Conservation (phyloP, 75 land plant species). For the Larix kaempferi region DNA sequence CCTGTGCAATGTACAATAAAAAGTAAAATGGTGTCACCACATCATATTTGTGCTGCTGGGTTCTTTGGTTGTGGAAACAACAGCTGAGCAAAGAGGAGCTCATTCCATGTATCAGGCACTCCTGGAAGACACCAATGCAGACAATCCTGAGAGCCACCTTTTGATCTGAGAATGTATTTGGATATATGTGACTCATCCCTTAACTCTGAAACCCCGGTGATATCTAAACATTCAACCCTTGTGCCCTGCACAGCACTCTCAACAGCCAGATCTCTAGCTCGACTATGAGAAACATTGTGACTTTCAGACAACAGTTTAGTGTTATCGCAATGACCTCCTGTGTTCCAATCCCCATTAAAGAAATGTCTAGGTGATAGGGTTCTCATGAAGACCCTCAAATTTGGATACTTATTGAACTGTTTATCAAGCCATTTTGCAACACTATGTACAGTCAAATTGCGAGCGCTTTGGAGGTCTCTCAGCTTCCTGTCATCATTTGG, state of each 20-base stretch:
- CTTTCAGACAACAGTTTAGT: slow-evolving; percentile 36
- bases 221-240: slow-evolving; percentile 62
- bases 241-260: slow-evolving; percentile 67
- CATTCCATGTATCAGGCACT: slow-evolving; percentile 96
- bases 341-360: slow-evolving; percentile 89
- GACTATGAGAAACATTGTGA: slow-evolving; percentile 28
- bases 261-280: slow-evolving; percentile 45
- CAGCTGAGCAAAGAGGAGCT: slow-evolving; percentile 70
- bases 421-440: slow-evolving; percentile 57
- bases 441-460: slow-evolving; percentile 52
- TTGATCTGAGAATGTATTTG: slow-evolving; percentile 40
- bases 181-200: slow-evolving; percentile 89
- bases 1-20: no score
- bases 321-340: slow-evolving; percentile 91
- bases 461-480: slow-evolving; percentile 40
- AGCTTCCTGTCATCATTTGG: slow-evolving; percentile 27
- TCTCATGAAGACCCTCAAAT: slow-evolving; percentile 55
- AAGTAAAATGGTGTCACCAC: no score
- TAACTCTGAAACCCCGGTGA: slow-evolving; percentile 61
- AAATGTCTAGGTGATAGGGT: slow-evolving; percentile 90
- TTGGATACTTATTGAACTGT: slow-evolving; percentile 43
- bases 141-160: slow-evolving; percentile 67
- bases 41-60: no score
- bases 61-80: slow-evolving; percentile 19
- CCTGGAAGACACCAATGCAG: slow-evolving; percentile 99